Evolutionary conservation across 2,329 filamentous ascomycete genomes (phyloP).

Genomic region (Fusarium sp.): DNA sequence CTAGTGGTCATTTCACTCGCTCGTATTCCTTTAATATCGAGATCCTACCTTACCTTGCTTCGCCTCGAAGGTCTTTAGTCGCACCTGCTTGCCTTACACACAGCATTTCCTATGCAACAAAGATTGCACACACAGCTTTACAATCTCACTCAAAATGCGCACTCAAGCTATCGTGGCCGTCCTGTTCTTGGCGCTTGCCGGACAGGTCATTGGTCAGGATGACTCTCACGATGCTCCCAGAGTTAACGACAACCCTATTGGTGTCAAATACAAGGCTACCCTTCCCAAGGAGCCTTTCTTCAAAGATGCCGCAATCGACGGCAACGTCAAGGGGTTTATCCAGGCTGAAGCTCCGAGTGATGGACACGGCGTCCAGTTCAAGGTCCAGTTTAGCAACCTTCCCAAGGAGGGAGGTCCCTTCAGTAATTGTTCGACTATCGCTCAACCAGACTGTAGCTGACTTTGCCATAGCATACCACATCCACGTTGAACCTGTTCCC

Average conservation of each 20-base stretch:
- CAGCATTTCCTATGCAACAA: not conserved
- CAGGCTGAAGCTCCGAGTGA: conserved; percentile 54
- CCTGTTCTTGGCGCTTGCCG: conserved; percentile 42
- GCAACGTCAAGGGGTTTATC: conserved; percentile 64
- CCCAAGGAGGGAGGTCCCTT: conserved; percentile 66
- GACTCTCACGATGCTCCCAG: conserved; percentile 53
- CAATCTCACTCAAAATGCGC: conserved; percentile 31
- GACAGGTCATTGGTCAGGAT: conserved; percentile 43
- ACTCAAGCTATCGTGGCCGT: conserved; percentile 35
- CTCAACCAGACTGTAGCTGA: conserved; percentile 6
- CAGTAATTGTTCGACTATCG: conserved; percentile 53
- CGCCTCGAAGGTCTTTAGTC: not conserved
- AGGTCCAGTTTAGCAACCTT: conserved; percentile 65
- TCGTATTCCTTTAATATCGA: conserved; percentile 5
- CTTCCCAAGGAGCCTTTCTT: conserved; percentile 64
- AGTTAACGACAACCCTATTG: conserved; percentile 63
- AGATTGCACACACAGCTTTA: not conserved
- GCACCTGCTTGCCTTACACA: conserved; percentile 11
- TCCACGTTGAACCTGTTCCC: conserved; percentile 72
- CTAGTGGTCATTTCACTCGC: conserved; percentile 25
- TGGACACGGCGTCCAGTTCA: conserved; percentile 64
- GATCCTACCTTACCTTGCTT: not conserved
- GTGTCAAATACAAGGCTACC: conserved; percentile 61
- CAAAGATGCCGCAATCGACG: conserved; percentile 54
- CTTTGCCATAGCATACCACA: conserved; percentile 68